Percentiles rank a stretch among this genome's conserved stretches.
These are phyloP conservation scores for Trichosporon coremiiforme DNA, from an alignment of 1,284 basidiomycete genomes.

Conservation along the genomic window DNA sequence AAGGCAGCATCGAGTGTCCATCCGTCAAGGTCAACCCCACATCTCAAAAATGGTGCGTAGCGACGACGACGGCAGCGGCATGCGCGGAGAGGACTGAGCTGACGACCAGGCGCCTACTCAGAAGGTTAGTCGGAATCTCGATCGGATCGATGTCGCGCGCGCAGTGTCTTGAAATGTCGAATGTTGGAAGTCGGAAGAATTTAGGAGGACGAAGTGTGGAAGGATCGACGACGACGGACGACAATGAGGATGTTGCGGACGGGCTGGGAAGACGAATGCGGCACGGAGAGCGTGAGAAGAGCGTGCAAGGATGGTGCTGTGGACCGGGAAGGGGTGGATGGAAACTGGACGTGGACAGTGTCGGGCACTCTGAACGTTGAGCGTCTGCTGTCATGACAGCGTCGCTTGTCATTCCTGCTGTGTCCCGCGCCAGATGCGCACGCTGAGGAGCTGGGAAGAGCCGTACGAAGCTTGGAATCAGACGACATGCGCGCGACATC, in stretches of 20 bases:
- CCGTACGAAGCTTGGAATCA: neutral
- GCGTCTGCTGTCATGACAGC: neutral
- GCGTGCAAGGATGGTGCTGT: neutral
- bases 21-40: constrained; percentile 28
- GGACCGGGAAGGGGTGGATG: neutral
- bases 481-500: constrained; percentile 7
- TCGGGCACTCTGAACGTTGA: neutral
- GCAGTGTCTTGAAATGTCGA: constrained; percentile 5
- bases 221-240: neutral
- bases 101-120: constrained; percentile 34
- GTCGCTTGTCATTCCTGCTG: neutral
- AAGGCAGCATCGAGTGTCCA: constrained; percentile 21
- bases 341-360: neutral
- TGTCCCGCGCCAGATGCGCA: no score
- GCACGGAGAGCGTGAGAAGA: neutral
- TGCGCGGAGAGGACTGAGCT: constrained; percentile 17
- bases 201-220: neutral
- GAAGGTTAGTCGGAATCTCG: constrained; percentile 31
- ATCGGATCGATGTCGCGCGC: constrained; percentile 21
- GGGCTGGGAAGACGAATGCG: neutral
- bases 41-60: constrained; percentile 34
- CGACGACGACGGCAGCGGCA: constrained; percentile 6
- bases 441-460: no score
- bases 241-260: neutral
- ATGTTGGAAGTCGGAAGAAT: neutral